phyloP scores from a whole-genome alignment of 331 rosid species.

The Cucumis variabilis region DNA sequence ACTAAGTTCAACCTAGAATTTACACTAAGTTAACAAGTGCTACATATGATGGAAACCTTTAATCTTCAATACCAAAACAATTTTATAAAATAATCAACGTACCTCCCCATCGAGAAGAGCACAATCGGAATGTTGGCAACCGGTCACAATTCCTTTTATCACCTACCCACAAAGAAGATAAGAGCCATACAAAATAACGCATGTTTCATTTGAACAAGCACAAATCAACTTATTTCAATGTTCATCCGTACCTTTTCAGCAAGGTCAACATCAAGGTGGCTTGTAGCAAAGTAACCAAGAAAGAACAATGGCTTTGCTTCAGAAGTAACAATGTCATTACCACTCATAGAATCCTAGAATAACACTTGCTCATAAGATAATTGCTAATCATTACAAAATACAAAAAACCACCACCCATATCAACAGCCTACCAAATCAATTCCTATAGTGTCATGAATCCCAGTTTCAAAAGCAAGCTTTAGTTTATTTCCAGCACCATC shows the following conservation, averaged over 20 bases:
- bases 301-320: constrained; percentile 95
- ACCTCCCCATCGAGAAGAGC: constrained; percentile 97
- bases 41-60: neutral
- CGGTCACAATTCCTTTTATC: constrained; percentile 86
- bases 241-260: constrained; percentile 76
- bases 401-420: neutral
- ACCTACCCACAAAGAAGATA: constrained; percentile 53
- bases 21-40: neutral
- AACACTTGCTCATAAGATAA: constrained; percentile 25
- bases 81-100: constrained; percentile 18
- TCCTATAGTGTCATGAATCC: constrained; percentile 90
- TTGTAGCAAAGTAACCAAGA: constrained; percentile 93
- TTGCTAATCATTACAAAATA: neutral
- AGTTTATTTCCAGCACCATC: constrained; percentile 96
- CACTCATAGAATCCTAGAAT: constrained; percentile 94
- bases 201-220: neutral
- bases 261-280: constrained; percentile 87
- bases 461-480: constrained; percentile 90
- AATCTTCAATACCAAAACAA: neutral
- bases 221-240: constrained; percentile 20
- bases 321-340: constrained; percentile 89
- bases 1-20: neutral
- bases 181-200: neutral
- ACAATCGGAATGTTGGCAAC: constrained; percentile 89
- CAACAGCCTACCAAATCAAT: constrained; percentile 76